phyloP scores from a whole-genome alignment of 495 filamentous ascomycete genomes.

The Tuber melanosporum region DNA sequence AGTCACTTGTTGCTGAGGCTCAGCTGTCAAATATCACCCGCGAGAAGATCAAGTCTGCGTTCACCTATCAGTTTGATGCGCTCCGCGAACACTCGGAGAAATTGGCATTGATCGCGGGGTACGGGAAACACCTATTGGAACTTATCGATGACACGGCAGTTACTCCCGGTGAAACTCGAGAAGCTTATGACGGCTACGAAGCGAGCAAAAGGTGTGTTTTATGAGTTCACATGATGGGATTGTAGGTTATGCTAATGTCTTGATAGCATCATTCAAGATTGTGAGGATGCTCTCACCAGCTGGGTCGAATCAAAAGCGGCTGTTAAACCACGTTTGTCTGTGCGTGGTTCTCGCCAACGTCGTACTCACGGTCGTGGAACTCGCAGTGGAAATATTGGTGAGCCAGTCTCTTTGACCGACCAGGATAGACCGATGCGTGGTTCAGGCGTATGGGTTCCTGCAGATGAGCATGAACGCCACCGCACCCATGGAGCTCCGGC shows the following conservation, averaged over 20 bases:
- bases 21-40: conserved; percentile 98
- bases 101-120: conserved; percentile 93
- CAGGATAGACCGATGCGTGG: conserved; percentile 84
- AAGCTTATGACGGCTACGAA: conserved; percentile 96
- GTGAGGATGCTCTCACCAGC: conserved; percentile 92
- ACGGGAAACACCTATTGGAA: conserved; percentile 92
- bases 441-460: conserved; percentile 72
- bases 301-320: conserved; percentile 87
- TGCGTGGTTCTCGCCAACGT: conserved; percentile 76
- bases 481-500: conserved; percentile 33
- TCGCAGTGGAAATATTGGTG: conserved; percentile 45
- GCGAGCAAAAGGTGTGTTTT: conserved; percentile 72
- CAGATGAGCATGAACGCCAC: conserved; percentile 61
- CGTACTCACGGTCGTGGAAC: conserved; percentile 61
- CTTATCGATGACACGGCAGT: conserved; percentile 94
- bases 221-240: background rate
- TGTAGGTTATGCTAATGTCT: background rate
- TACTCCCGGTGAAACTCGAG: conserved; percentile 91
- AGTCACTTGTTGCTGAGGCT: conserved; percentile 94
- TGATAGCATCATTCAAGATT: conserved; percentile 88
- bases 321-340: conserved; percentile 76
- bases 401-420: conserved; percentile 68
- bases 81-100: conserved; percentile 98
- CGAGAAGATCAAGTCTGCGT: conserved; percentile 97
- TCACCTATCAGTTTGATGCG: conserved; percentile 97